Percentiles rank a stretch among this genome's conserved stretches.
Conservation (phyloP, 148 eudicot species). For the Pouteria glomerata region DNA sequence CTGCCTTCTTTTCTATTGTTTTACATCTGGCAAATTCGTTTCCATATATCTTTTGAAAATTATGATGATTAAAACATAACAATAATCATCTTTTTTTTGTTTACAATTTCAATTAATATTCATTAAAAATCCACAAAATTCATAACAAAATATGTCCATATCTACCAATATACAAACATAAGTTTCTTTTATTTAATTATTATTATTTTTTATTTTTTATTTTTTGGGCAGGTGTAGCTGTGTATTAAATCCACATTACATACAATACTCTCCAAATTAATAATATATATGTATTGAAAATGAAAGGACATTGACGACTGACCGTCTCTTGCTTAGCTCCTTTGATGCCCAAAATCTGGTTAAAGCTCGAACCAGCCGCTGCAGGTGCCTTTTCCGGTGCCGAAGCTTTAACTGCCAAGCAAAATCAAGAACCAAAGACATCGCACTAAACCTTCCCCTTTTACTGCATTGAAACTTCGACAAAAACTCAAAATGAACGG, state of each 20-base stretch:
- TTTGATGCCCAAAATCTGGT: constrained; percentile 92
- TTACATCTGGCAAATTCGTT: no score
- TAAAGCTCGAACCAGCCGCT: constrained; percentile 68
- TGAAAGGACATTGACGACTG: constrained; percentile 17
- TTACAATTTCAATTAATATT: not conserved
- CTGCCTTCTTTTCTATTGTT: not conserved
- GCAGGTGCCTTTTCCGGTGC: constrained; percentile 81
- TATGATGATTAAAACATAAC: not conserved
- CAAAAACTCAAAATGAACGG: not conserved
- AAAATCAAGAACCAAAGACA: constrained; percentile 8
- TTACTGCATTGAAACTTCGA: not conserved
- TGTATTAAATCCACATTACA: not conserved
- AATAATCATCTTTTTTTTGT: not conserved
- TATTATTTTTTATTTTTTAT: not conserved
- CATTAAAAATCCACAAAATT: not conserved
- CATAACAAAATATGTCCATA: not conserved
- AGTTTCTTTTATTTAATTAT: no score
- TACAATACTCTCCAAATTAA: no score
- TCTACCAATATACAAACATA: not conserved
- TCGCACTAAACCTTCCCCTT: not conserved
- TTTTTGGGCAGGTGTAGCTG: no score
- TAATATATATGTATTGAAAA: no score
- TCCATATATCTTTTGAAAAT: no score
- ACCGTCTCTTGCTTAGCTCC: constrained; percentile 94
- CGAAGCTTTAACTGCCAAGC: constrained; percentile 58